phyloP scores from a whole-genome alignment of 169 alveolate genomes.

The Theileria orientalis region DNA sequence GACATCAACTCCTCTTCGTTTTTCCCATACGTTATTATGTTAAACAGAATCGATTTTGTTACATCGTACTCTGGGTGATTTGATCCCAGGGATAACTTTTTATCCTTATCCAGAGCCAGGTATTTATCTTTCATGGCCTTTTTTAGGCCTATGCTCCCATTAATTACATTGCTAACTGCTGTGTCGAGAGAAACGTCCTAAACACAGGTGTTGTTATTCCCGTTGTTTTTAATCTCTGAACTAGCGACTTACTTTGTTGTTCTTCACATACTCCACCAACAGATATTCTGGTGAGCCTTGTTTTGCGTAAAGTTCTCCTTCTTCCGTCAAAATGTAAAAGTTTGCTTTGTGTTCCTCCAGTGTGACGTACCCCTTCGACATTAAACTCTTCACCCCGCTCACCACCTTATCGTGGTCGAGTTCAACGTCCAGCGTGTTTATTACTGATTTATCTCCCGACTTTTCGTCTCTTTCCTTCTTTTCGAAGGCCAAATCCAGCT shows the following conservation, averaged over 20 bases:
- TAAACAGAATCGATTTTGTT: conserved; percentile 24
- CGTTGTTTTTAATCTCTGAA: not conserved
- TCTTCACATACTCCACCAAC: conserved; percentile 58
- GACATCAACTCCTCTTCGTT: conserved; percentile 18
- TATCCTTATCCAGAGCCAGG: conserved; percentile 33
- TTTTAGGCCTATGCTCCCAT: conserved; percentile 29
- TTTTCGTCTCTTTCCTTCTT: conserved; percentile 24
- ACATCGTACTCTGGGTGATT: conserved; percentile 21
- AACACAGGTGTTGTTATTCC: conserved; percentile 25
- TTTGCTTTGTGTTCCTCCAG: conserved; percentile 60
- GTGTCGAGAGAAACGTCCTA: conserved; percentile 24
- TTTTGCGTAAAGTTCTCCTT: conserved; percentile 67
- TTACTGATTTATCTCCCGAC: not conserved
- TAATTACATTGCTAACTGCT: conserved; percentile 14
- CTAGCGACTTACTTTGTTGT: not conserved
- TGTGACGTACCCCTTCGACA: conserved; percentile 72
- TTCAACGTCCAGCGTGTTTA: conserved; percentile 45
- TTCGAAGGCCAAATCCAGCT: conserved; percentile 47
- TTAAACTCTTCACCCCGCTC: conserved; percentile 75
- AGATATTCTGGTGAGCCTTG: conserved; percentile 77
- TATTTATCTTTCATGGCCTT: conserved; percentile 13
- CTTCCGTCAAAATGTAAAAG: conserved; percentile 66
- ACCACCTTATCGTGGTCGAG: conserved; percentile 75
- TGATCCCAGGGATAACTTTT: conserved; percentile 34
- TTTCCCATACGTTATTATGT: conserved; percentile 13